Conservation (phyloP, 192 early-diverging fungal genomes). For the Neocallimastix lanati region DNA sequence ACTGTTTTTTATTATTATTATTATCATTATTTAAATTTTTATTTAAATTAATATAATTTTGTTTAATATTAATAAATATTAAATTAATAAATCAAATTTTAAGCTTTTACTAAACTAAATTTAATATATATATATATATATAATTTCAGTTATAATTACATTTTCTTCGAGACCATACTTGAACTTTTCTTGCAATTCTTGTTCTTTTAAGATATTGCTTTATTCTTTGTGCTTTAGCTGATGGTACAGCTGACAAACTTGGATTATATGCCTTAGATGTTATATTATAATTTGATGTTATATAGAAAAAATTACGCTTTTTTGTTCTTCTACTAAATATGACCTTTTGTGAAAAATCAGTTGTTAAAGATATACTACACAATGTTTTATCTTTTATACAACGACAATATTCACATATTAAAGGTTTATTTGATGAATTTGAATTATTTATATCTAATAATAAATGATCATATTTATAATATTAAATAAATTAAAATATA, state of each 20-base stretch:
- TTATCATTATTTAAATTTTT: no score
- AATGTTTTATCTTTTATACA: neutral
- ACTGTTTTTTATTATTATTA: no score
- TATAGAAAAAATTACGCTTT: neutral
- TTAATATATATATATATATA: no score
- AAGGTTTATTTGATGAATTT: neutral
- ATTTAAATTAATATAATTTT: no score
- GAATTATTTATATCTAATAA: neutral
- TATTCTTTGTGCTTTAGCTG: neutral
- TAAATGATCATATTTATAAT: no score
- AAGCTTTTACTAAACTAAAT: no score
- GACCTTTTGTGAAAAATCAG: neutral
- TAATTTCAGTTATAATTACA: no score
- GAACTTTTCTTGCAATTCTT: neutral
- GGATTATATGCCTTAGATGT: neutral
- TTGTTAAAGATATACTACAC: neutral
- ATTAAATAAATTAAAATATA: no score
- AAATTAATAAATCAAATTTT: no score
- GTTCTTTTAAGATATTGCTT: neutral
- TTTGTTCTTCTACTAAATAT: neutral
- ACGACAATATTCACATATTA: neutral
- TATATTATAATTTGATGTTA: neutral
- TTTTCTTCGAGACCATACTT: neutral
- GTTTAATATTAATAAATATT: no score
- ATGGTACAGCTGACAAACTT: neutral